Evolutionary conservation across 2,329 filamentous ascomycete genomes (phyloP).

Genomic region (Colletotrichum ledebouriae): DNA sequence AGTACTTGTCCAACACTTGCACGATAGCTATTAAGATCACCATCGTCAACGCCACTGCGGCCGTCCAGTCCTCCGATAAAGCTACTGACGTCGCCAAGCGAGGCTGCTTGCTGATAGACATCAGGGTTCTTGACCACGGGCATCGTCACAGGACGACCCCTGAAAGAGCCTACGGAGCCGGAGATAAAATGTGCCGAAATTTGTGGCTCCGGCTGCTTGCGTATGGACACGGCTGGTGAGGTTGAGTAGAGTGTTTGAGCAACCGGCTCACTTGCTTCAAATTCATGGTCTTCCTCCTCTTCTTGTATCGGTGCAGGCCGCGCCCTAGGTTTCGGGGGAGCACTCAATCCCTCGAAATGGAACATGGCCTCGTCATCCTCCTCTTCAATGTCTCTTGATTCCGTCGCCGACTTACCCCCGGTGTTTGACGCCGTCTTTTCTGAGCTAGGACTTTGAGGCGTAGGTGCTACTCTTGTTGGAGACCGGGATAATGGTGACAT

Average conservation of each 20-base stretch:
- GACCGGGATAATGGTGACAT: constrained; percentile 37
- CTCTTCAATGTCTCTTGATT: constrained; percentile 24
- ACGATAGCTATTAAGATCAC: constrained; percentile 59
- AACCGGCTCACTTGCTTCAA: constrained; percentile 33
- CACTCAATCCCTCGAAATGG: constrained; percentile 58
- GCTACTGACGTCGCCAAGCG: constrained; percentile 62
- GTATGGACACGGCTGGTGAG: constrained; percentile 60
- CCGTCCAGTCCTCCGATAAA: constrained; percentile 68
- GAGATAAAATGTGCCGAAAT: constrained; percentile 46
- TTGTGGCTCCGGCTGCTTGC: constrained; percentile 47
- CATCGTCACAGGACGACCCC: constrained; percentile 66
- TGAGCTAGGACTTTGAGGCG: constrained; percentile 25
- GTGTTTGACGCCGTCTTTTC: constrained; percentile 11
- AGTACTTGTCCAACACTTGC: constrained; percentile 55
- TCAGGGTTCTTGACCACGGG: constrained; percentile 64
- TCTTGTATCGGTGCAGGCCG: constrained; percentile 48
- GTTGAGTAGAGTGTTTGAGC: constrained; percentile 55
- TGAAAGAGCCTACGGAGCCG: constrained; percentile 66
- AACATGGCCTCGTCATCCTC: constrained; percentile 58
- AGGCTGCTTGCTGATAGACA: constrained; percentile 62
- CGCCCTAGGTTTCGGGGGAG: constrained; percentile 47
- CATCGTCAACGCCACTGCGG: constrained; percentile 63
- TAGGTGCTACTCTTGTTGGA: constrained; percentile 25
- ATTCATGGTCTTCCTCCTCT: constrained; percentile 54
- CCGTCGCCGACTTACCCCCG: background rate